These are phyloP conservation scores for Schizosaccharomyces versatilis DNA, from an alignment of 1,139 yeast species.

Conservation along the genomic window DNA sequence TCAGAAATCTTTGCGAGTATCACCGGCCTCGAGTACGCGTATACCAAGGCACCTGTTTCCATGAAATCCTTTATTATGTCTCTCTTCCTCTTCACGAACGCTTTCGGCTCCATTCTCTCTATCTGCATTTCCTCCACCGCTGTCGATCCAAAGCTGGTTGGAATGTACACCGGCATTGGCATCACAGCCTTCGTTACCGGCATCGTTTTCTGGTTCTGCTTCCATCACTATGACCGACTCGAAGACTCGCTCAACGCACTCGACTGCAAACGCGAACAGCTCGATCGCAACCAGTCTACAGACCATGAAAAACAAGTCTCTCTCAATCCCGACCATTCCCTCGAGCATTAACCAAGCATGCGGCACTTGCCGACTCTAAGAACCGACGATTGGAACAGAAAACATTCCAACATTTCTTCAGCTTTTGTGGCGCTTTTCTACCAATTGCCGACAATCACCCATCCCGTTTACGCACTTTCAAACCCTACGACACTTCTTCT, in stretches of 20 bases:
- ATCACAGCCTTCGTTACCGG: conserved; percentile 40
- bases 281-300: too few species aligned
- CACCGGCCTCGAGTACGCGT: conserved; percentile 42
- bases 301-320: too few species aligned
- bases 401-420: too few species aligned
- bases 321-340: too few species aligned
- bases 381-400: too few species aligned
- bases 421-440: too few species aligned
- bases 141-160: conserved; percentile 42
- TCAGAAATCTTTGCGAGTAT: conserved; percentile 45
- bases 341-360: too few species aligned
- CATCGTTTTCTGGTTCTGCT: conserved; percentile 36
- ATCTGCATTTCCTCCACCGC: conserved; percentile 48
- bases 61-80: conserved; percentile 52
- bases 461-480: too few species aligned
- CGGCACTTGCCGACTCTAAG: too few species aligned
- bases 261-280: background rate
- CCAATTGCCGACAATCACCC: too few species aligned
- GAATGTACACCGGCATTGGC: conserved; percentile 46
- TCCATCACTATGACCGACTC: conserved; percentile 32
- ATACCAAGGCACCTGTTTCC: conserved; percentile 42
- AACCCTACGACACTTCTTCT: too few species aligned
- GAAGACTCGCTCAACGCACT: conserved; percentile 36
- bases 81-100: conserved; percentile 37
- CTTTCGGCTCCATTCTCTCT: conserved; percentile 50